Base-by-base conservation (phyloP, 352 stramenopile genomes). In the Phytophthora hibernalis region DNA sequence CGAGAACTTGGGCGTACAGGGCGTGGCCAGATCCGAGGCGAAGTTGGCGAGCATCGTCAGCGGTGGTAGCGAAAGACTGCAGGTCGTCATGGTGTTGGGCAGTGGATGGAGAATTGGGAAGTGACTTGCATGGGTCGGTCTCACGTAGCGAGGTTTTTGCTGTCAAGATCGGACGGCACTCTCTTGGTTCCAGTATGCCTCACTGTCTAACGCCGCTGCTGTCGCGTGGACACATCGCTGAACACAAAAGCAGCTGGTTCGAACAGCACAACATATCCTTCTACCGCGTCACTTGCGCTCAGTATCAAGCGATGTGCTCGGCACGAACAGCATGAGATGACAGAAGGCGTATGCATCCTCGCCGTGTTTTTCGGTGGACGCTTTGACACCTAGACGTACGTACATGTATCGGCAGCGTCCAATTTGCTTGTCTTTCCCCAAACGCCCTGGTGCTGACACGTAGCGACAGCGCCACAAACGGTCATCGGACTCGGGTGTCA, bases 251-350 rank as follows among this genome's bases (percentile, higher is more conserved):
- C 24, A 5, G 24, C 24, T 28, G 24, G 24, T 28, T 2, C 55
- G 55, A 63, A 63, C 55, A 63, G 55, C 55, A 20, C 55, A 63
- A 63, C 38, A 51, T 38, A 50, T 64, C 35, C 35, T 16, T 13
- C 4, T 12, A 5, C n/a, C 42, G 4, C 20, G 35, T 21, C 42
- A 54, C 43, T 62, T 62, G 54, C 26, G 42, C 1, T 38, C 42
- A 53, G 54, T 62, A 62, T 54, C 30, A 20, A 13, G 45, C 28
- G 58, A 66, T 66, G 37, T 66, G 58, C 28, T 66, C 18, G 48
- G 49, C 58, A 66, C 58, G 58, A 66, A 66, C 48, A 60, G 28
- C 49, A 66, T 60, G 58, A 66, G 58, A 66, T 66, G 58, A 66
- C 58, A 54, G 30, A 60, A 66, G 24, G 24, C 24, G 24, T 5